phyloP scores from a whole-genome alignment of 192 early-diverging fungal species.

The Linnemannia elongata region DNA sequence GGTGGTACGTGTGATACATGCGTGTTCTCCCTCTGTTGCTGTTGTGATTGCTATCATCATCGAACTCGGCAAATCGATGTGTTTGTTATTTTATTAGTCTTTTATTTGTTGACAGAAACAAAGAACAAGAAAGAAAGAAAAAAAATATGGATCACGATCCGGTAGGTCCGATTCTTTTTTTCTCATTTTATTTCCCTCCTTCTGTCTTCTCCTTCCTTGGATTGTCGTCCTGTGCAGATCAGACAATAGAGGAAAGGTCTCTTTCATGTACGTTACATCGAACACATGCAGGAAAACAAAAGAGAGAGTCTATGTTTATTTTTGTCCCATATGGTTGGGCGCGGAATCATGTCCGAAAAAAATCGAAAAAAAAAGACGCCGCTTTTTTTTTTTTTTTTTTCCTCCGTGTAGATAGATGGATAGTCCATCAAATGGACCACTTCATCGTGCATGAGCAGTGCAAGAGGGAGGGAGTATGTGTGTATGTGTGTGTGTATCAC shows the following conservation, averaged over 20 bases:
- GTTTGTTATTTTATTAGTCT: not conserved
- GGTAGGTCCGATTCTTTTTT: not conserved
- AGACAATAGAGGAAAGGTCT: not conserved
- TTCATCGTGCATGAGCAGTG: slow-evolving; percentile 4
- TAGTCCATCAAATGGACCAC: not conserved
- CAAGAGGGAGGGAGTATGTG: not conserved
- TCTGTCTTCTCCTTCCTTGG: not conserved
- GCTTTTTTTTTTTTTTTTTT: not conserved
- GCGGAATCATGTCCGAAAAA: not conserved
- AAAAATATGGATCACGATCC: not conserved
- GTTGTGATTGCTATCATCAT: not conserved
- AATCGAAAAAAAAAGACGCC: not conserved
- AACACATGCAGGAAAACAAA: not conserved
- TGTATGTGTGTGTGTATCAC: not conserved
- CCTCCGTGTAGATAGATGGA: not conserved
- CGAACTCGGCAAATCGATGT: not conserved
- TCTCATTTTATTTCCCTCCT: not conserved
- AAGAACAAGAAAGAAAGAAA: not conserved
- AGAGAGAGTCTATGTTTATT: not conserved
- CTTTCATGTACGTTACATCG: not conserved
- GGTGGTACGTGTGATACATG: not conserved
- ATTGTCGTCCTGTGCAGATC: not conserved
- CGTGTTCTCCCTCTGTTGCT: not conserved
- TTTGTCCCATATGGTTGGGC: not conserved
- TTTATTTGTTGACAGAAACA: not conserved